Evolutionary conservation across 257 asterid species (phyloP), one percentile per base, ranked within the genome.

Genomic region (Galeopsis tetrahit): DNA sequence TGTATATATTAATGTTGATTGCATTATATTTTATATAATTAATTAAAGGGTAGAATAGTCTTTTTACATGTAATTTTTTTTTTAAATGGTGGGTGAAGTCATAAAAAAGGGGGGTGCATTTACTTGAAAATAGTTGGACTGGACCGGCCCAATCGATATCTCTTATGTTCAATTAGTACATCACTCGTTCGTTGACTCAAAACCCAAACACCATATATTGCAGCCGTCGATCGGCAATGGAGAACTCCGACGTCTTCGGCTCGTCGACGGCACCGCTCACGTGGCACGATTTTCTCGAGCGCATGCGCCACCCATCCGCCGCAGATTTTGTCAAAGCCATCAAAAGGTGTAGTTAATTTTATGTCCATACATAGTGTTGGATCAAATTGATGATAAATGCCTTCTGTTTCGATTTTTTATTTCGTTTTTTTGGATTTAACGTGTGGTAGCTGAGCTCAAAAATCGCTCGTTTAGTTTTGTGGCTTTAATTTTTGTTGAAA

Each of bases 281-380:
- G 82, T 87, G 90, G 97, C 99, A 92, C 86, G 97, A 90, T 81
- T 95, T 95, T 77, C 98, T 95, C 56, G 97, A 95, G 68, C 95
- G 98, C 70, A 92, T 95, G 99, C 98, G 99, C 72, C 96, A 95
- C 35, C 98, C 99, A 49, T 86, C 92, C 51, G 99, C 99, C 67
- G 79, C 97, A 62, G 97, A 92, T 21, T 88, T 95, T 48, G 99
- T 95, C 72, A 95, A 92, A 87, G 87, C 88, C 59, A 95, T 92
- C 77, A 90, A 92, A 81, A 92, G 96, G 98, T 90, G 42, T 2
- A 62, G 52, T 10, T 53, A 21, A 14, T 53, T 10, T 10, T 63
- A 6, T 31, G 13, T 10, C 38, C 39, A 8, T 73, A 35, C 69
- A 4, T 48, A 36, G 46, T 6, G 56, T 55, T 64, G 72, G 55